These are phyloP conservation scores for Mycena maculata DNA, from an alignment of 768 basidiomycete species.

Conservation along the genomic window DNA sequence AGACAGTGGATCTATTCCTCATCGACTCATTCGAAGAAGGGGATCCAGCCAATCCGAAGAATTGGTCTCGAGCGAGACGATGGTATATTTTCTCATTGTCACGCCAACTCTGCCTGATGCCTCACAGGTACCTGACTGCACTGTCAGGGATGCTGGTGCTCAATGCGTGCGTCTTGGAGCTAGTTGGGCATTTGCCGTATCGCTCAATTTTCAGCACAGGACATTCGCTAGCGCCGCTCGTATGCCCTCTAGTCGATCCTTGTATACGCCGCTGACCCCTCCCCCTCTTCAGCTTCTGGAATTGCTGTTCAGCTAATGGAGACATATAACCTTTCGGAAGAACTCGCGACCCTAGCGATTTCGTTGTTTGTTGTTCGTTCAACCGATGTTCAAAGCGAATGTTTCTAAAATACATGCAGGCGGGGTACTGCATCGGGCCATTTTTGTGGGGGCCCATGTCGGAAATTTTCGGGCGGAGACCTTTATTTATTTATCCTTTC, in stretches of 20 bases:
- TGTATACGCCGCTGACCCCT: conserved; percentile 3
- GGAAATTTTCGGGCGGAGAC: conserved; percentile 60
- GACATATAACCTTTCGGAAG: conserved; percentile 61
- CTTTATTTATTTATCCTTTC: conserved; percentile 68
- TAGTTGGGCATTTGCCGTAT: neutral
- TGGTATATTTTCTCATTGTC: conserved; percentile 43
- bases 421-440: conserved; percentile 72
- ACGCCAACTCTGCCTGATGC: neutral
- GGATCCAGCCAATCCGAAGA: conserved; percentile 65
- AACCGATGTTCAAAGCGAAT: no score
- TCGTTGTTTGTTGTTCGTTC: conserved; percentile 63
- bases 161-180: conserved; percentile 56
- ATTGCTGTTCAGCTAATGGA: conserved; percentile 56
- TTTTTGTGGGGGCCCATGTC: conserved; percentile 53
- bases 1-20: conserved; percentile 46
- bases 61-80: conserved; percentile 57
- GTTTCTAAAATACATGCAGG: no score
- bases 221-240: conserved; percentile 74
- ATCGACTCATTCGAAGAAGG: conserved; percentile 47
- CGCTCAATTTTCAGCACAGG: conserved; percentile 43
- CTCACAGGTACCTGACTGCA: conserved; percentile 55
- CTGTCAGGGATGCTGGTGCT: conserved; percentile 62
- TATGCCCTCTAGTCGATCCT: conserved; percentile 35
- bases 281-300: conserved; percentile 52
- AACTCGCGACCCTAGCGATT: conserved; percentile 65